Evolutionary conservation across 164 flowering plant genomes (phyloP), one percentile per base, ranked within the genome.

Genomic region (Nelumbo lutea): DNA sequence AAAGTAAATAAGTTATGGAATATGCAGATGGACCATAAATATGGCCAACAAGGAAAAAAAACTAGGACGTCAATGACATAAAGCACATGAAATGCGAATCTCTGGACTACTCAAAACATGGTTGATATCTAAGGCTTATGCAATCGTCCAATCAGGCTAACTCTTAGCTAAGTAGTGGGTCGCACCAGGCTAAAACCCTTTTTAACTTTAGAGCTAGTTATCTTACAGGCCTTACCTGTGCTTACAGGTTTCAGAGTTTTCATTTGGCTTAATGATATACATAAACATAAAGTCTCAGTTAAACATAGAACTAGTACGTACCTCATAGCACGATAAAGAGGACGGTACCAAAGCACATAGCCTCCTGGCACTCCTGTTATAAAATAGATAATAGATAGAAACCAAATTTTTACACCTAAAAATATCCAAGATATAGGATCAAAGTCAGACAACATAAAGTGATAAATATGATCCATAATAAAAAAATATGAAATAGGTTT

Each of bases 291-390:
- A 45, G 45, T 63, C 52, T 41, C 38, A 42, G 61, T 40, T 2
- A 43, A 45, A 11, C 42, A 42, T 13, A 59, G 57, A 40, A 47
- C 47, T 13, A 66, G 45, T 40, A 59, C 66, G 38, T 87, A 96
- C 99, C 99, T 93, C 79, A 87, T 89, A 55, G 96, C 99, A 67
- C 96, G 90, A 80, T 96, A 96, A 60, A 96, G 92, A 44, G 99
- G 99, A 5, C 97, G 96, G 66, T 96, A 96, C 99, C 99, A 96
- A 80, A 91, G 65, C 14, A 91, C 87, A 79, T 93, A 96, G 42
- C 79, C 96, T 75, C 95, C 92, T n/a, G 99, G 99, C 75, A 89
- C 92, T 46, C 97, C 98, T 0, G 96, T 44, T 83, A 96, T 82
- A 73, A 93, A 91, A 83, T 96, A 96, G 75, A 96, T 93, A 57